Percentiles rank a stretch among this genome's conserved stretches.
These are phyloP conservation scores for Wickerhamiella slavikovae DNA, from an alignment of 805 yeast genomes.

Conservation along the genomic window DNA sequence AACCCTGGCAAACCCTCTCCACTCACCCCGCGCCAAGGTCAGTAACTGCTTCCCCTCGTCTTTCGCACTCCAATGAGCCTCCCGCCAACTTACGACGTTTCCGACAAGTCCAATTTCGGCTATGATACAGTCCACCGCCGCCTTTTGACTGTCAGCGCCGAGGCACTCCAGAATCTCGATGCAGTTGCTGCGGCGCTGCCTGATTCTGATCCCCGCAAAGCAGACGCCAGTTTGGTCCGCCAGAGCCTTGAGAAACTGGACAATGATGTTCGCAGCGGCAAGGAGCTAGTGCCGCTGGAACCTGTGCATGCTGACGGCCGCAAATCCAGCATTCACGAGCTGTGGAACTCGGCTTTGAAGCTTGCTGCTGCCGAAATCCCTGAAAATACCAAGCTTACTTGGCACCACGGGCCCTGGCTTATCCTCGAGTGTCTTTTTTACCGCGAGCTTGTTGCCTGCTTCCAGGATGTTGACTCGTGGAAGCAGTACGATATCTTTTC, in stretches of 20 bases:
- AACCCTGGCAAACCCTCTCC: too few species aligned
- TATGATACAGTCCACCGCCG: conserved; percentile 54
- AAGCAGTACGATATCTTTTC: conserved; percentile 52
- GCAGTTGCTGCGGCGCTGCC: conserved; percentile 21
- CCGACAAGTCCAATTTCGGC: conserved; percentile 64
- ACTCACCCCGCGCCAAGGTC: too few species aligned
- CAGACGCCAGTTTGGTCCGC: conserved; percentile 30
- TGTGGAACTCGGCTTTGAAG: too few species aligned
- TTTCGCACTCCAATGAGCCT: too few species aligned
- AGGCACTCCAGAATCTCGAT: conserved; percentile 53
- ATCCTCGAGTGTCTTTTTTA: conserved; percentile 71
- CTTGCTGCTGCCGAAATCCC: conserved; percentile 39
- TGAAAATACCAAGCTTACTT: conserved; percentile 20
- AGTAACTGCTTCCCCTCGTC: too few species aligned
- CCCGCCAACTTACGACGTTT: conserved; percentile 28
- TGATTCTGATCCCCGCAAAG: conserved; percentile 11
- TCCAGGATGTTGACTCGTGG: conserved; percentile 23
- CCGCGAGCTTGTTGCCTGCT: conserved; percentile 22
- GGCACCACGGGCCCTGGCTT: conserved; percentile 66
- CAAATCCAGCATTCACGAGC: too few species aligned
- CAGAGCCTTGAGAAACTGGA: conserved; percentile 21
- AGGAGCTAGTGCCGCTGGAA: conserved; percentile 24
- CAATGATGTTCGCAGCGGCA: conserved; percentile 18
- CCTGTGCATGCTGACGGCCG: too few species aligned
- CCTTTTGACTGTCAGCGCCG: conserved; percentile 86